phyloP scores from a whole-genome alignment of 2,329 filamentous ascomycete species.

The Trichoderma breve region DNA sequence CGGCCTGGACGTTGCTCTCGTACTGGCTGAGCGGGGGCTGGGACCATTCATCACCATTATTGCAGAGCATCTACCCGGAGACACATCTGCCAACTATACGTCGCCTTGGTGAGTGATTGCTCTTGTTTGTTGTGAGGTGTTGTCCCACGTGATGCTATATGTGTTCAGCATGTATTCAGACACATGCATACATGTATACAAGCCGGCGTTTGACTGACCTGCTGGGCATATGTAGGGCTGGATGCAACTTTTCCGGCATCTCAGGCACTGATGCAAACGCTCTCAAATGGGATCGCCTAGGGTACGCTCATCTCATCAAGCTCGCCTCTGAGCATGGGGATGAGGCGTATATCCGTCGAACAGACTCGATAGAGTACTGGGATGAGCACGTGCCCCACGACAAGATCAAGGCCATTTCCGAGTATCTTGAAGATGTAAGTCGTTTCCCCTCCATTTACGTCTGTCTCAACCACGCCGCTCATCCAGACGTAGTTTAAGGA shows the following conservation, averaged over 20 bases:
- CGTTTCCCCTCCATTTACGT: not conserved
- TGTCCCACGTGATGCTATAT: not conserved
- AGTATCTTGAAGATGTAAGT: conserved; percentile 41
- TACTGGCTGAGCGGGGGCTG: conserved; percentile 36
- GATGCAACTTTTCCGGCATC: conserved; percentile 46
- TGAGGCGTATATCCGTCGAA: conserved; percentile 37
- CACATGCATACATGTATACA: not conserved
- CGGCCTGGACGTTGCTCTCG: conserved; percentile 39
- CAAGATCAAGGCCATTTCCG: conserved; percentile 41
- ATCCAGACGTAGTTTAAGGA: conserved; percentile 29
- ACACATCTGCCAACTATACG: conserved; percentile 39
- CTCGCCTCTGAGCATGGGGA: conserved; percentile 33
- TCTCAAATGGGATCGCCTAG: conserved; percentile 41
- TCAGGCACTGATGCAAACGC: conserved; percentile 42
- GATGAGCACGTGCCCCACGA: conserved; percentile 38
- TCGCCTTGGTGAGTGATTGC: conserved; percentile 38
- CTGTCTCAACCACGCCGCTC: not conserved
- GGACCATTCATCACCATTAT: conserved; percentile 36
- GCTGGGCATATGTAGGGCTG: conserved; percentile 32
- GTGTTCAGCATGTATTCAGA: not conserved
- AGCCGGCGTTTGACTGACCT: not conserved
- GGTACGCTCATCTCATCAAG: conserved; percentile 39
- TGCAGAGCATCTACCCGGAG: conserved; percentile 42
- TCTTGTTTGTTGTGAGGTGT: not conserved
- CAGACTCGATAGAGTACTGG: conserved; percentile 42